Evolutionary conservation across 495 filamentous ascomycete genomes (phyloP).

Genomic region (Penicillium subrubescens): DNA sequence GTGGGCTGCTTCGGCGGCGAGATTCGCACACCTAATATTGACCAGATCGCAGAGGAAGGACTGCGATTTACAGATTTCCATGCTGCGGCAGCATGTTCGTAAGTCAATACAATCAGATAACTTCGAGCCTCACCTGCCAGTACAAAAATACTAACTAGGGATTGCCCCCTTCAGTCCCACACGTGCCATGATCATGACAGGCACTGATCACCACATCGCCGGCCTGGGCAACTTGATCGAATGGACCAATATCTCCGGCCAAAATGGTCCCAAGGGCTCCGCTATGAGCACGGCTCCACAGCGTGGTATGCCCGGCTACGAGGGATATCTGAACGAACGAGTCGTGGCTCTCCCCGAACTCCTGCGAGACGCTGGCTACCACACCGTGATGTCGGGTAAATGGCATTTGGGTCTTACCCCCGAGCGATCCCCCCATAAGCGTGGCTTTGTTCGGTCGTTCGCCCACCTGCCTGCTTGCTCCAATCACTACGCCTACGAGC

Average conservation of each 20-base stretch:
- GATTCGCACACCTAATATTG: conserved; percentile 63
- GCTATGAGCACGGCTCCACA: conserved; percentile 46
- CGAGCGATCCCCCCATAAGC: conserved; percentile 42
- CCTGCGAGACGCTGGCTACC: conserved; percentile 62
- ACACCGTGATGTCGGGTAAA: conserved; percentile 64
- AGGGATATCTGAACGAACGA: conserved; percentile 64
- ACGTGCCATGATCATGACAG: conserved; percentile 60
- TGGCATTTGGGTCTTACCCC: conserved; percentile 56
- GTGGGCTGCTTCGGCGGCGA: conserved; percentile 63
- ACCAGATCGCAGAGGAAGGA: conserved; percentile 56
- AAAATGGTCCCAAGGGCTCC: conserved; percentile 47
- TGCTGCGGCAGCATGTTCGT: conserved; percentile 64
- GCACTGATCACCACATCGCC: conserved; percentile 51
- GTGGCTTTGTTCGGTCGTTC: conserved; percentile 50
- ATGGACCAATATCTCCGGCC: conserved; percentile 52
- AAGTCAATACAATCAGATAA: conserved; percentile 5
- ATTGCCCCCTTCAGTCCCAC: conserved; percentile 43
- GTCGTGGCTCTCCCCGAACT: conserved; percentile 65
- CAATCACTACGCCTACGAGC: conserved; percentile 65
- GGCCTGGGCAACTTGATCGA: conserved; percentile 51
- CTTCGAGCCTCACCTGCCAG: neutral
- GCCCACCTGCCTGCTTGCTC: conserved; percentile 58
- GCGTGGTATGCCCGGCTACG: conserved; percentile 64
- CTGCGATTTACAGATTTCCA: conserved; percentile 65
- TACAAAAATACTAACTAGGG: neutral